Evolutionary conservation across 257 asterid genomes (phyloP).

Genomic region (Nicotiana undulata): DNA sequence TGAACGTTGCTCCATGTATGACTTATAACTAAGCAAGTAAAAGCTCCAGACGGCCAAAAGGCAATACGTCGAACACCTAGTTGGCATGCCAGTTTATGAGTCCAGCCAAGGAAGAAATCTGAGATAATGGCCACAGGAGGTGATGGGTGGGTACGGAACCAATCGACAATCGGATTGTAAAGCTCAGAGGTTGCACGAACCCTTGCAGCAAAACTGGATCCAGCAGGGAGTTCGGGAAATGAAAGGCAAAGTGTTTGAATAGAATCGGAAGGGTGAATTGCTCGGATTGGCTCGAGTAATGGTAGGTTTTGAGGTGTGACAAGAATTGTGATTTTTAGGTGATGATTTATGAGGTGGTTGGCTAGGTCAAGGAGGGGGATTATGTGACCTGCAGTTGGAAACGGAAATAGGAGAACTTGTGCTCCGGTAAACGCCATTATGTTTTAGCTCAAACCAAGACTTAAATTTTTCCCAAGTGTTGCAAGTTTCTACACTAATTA

Average conservation of each 20-base stretch:
- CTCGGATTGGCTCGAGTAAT: slow-evolving; percentile 13
- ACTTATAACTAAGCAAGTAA: neutral
- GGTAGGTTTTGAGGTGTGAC: slow-evolving; percentile 21
- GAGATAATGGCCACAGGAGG: slow-evolving; percentile 21
- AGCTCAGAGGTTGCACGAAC: slow-evolving; percentile 6
- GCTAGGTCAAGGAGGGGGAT: slow-evolving; percentile 25
- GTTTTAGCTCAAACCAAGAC: neutral
- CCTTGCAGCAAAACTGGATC: neutral
- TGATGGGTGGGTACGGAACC: slow-evolving; percentile 19
- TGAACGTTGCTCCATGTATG: slow-evolving; percentile 6
- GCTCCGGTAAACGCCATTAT: neutral
- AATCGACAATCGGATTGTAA: slow-evolving; percentile 11
- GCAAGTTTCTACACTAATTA: neutral
- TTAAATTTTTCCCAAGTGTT: too few species aligned
- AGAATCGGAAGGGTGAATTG: slow-evolving; percentile 4
- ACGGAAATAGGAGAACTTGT: slow-evolving; percentile 24
- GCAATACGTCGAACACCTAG: slow-evolving; percentile 18
- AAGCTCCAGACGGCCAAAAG: slow-evolving; percentile 19
- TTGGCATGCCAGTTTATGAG: slow-evolving; percentile 6
- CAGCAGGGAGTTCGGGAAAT: slow-evolving; percentile 1
- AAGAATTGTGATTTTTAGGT: slow-evolving; percentile 17
- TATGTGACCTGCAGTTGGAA: slow-evolving; percentile 21
- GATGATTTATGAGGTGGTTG: slow-evolving; percentile 10
- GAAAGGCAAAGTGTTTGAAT: slow-evolving; percentile 19
- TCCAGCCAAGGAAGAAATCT: slow-evolving; percentile 28